These are phyloP conservation scores for Tinospora cordifolia DNA, from an alignment of 164 flowering plant genomes.

Conservation along the genomic window DNA sequence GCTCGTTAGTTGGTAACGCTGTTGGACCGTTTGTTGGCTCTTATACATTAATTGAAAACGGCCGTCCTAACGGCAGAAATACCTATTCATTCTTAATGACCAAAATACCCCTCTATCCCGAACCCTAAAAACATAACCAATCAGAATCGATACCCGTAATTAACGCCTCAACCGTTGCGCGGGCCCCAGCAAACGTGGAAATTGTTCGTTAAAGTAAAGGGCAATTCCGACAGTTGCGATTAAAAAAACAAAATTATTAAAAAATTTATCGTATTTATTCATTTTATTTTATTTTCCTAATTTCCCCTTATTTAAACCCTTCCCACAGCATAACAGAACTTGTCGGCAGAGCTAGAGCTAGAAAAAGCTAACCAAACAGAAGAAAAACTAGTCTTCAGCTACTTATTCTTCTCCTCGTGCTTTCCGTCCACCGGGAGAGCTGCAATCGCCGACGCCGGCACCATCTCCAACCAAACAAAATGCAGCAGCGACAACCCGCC, in stretches of 20 bases:
- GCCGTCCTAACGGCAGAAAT: conserved; percentile 5
- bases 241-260: too few species aligned
- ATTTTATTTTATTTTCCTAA: neutral
- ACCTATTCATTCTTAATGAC: neutral
- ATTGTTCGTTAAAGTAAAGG: conserved; percentile 19
- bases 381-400: too few species aligned
- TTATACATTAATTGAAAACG: neutral
- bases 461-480: conserved; percentile 15
- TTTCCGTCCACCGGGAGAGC: conserved; percentile 6
- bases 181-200: conserved; percentile 45
- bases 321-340: neutral
- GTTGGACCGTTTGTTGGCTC: neutral
- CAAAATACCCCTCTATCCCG: neutral
- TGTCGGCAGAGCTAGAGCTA: conserved; percentile 21
- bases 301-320: conserved; percentile 10
- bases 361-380: too few species aligned
- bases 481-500: conserved; percentile 25
- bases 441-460: neutral
- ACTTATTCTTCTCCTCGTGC: neutral
- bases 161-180: conserved; percentile 62
- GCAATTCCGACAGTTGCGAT: neutral
- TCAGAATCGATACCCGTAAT: conserved; percentile 30
- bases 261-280: too few species aligned
- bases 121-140: neutral
- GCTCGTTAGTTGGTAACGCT: neutral